Evolutionary conservation across 768 basidiomycete genomes (phyloP).

Genomic region (Kwoniella heveanensis): DNA sequence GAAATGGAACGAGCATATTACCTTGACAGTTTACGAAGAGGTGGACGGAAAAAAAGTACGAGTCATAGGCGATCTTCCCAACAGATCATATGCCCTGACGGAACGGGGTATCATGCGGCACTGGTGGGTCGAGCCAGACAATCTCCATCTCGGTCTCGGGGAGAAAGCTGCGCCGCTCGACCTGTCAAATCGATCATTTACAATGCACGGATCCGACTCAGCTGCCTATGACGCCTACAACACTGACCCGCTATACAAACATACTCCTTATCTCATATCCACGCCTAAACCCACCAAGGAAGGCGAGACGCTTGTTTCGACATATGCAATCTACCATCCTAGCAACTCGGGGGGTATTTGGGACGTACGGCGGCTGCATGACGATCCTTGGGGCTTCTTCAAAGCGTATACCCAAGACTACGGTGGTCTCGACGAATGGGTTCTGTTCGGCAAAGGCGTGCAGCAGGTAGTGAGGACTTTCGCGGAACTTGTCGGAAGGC

Average conservation of each 20-base stretch:
- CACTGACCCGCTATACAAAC: constrained; percentile 55
- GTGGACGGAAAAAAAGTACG: constrained; percentile 16
- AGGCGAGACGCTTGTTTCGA: constrained; percentile 20
- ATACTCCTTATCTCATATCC: constrained; percentile 52
- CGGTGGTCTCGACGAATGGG: constrained; percentile 52
- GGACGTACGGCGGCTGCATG: constrained; percentile 45
- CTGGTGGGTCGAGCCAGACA: constrained; percentile 30
- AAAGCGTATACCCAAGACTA: constrained; percentile 46
- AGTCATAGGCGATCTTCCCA: constrained; percentile 38
- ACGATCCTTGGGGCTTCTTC: constrained; percentile 52
- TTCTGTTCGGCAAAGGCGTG: constrained; percentile 44
- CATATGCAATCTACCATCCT: constrained; percentile 35
- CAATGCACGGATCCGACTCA: constrained; percentile 43
- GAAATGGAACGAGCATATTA: constrained; percentile 37
- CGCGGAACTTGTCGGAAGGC: constrained; percentile 46
- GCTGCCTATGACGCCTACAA: constrained; percentile 49
- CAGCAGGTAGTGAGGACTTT: constrained; percentile 42
- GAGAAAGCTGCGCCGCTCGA: constrained; percentile 52
- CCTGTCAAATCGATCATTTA: constrained; percentile 40
- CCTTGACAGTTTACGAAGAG: constrained; percentile 31
- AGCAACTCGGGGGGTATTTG: constrained; percentile 45
- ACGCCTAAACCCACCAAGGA: constrained; percentile 27
- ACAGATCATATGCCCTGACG: constrained; percentile 42
- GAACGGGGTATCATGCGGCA: constrained; percentile 45
- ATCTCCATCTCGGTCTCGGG: constrained; percentile 48